These are phyloP conservation scores for Coccinonectria pachysandricola DNA, from an alignment of 2,329 filamentous ascomycete species.

Conservation along the genomic window DNA sequence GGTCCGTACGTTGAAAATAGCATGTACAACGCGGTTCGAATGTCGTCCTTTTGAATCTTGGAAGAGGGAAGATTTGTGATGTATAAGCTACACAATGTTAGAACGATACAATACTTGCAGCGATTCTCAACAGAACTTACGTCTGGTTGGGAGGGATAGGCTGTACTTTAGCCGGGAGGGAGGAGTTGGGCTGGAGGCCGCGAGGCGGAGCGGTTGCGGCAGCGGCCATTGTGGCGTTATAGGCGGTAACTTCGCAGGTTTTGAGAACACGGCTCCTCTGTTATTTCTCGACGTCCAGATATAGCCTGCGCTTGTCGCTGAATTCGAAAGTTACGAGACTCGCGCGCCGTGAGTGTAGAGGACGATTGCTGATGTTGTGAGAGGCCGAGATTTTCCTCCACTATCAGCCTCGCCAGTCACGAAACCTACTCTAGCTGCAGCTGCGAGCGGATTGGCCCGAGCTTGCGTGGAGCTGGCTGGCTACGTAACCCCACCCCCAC, in stretches of 20 bases:
- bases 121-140: constrained; percentile 35
- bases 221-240: constrained; percentile 22
- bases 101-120: neutral
- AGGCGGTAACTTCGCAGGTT: too few relatives aligned
- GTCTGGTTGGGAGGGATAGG: constrained; percentile 63
- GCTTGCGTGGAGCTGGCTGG: constrained; percentile 13
- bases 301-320: too few relatives aligned
- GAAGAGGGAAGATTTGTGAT: constrained; percentile 75
- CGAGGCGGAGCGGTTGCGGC: constrained; percentile 28
- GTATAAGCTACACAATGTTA: constrained; percentile 56
- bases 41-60: constrained; percentile 81
- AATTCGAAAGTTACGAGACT: constrained; percentile 3
- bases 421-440: constrained; percentile 3
- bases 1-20: constrained; percentile 90
- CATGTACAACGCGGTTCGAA: constrained; percentile 81
- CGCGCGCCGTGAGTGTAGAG: constrained; percentile 5
- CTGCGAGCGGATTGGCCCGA: constrained; percentile 14
- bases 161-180: constrained; percentile 40
- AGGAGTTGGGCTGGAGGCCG: constrained; percentile 30
- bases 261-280: too few relatives aligned
- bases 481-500: constrained; percentile 21
- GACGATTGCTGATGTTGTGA: constrained; percentile 9
- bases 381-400: constrained; percentile 19
- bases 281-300: too few relatives aligned
- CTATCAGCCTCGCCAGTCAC: constrained; percentile 13